Evolutionary conservation across 2,329 filamentous ascomycete genomes (phyloP).

Genomic region (Catunica adiposa): DNA sequence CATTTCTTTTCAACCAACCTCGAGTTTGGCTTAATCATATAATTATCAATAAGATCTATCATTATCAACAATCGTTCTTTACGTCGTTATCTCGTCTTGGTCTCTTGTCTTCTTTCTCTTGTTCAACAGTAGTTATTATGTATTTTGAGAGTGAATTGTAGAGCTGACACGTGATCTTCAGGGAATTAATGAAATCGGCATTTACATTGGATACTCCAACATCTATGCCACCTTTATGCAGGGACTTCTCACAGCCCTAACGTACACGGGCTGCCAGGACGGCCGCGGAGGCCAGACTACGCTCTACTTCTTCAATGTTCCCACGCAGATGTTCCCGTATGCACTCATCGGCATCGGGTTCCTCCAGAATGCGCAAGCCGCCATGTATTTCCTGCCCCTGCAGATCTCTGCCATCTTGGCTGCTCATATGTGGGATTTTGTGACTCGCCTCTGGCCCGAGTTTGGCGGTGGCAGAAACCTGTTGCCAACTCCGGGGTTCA

Average conservation of each 20-base stretch:
- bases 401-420: constrained; percentile 44
- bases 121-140: background rate
- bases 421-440: constrained; percentile 80
- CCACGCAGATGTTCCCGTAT: constrained; percentile 64
- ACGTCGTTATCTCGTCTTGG: background rate
- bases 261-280: constrained; percentile 75
- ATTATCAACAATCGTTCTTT: too few relatives aligned
- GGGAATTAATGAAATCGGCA: constrained; percentile 12
- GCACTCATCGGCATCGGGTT: constrained; percentile 63
- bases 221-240: constrained; percentile 30
- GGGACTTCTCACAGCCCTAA: constrained; percentile 62
- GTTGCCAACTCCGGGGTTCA: constrained; percentile 54
- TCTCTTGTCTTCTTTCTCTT: constrained; percentile 1
- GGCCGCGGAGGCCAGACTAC: constrained; percentile 59
- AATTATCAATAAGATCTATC: background rate
- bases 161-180: constrained; percentile 2
- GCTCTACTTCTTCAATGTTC: constrained; percentile 72
- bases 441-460: constrained; percentile 73
- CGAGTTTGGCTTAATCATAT: constrained; percentile 9
- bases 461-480: constrained; percentile 72
- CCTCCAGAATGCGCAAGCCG: constrained; percentile 36
- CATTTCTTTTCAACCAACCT: constrained; percentile 25
- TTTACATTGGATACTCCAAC: constrained; percentile 10
- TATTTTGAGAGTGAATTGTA: background rate
- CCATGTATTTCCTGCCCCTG: constrained; percentile 42